phyloP scores from a whole-genome alignment of 495 filamentous ascomycete species.

The Viridothelium virens region DNA sequence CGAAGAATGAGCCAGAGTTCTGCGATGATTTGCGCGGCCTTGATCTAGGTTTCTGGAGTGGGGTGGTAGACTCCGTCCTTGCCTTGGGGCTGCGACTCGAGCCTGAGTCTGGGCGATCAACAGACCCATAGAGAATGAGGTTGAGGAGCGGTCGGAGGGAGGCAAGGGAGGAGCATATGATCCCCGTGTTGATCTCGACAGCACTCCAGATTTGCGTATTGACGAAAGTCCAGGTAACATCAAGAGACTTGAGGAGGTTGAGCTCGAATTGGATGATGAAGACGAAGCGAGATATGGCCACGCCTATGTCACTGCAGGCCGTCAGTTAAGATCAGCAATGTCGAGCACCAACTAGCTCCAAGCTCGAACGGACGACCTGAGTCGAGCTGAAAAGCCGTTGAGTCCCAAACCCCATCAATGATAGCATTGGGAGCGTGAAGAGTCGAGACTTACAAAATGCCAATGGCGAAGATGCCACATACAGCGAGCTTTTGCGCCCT shows the following conservation, averaged over 20 bases:
- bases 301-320: neutral
- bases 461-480: conserved; percentile 11
- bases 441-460: conserved; percentile 8
- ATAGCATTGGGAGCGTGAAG: neutral
- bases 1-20: conserved; percentile 3
- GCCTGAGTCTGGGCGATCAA: neutral
- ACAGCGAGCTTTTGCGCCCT: conserved; percentile 14
- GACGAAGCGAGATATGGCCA: conserved; percentile 5
- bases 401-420: neutral
- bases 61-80: neutral
- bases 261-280: conserved; percentile 12
- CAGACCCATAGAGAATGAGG: conserved; percentile 3
- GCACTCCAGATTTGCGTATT: conserved; percentile 1
- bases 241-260: neutral
- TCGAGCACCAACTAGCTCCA: neutral
- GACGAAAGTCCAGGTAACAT: conserved; percentile 10
- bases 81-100: neutral
- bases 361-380: neutral
- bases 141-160: conserved; percentile 8
- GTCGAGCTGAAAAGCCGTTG: too few relatives aligned
- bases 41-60: neutral
- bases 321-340: neutral
- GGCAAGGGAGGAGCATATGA: conserved; percentile 18
- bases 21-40: neutral
- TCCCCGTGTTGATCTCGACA: conserved; percentile 10